These are phyloP conservation scores for Lodderomyces jiufengensis DNA, from an alignment of 1,139 yeast species.

Conservation along the genomic window DNA sequence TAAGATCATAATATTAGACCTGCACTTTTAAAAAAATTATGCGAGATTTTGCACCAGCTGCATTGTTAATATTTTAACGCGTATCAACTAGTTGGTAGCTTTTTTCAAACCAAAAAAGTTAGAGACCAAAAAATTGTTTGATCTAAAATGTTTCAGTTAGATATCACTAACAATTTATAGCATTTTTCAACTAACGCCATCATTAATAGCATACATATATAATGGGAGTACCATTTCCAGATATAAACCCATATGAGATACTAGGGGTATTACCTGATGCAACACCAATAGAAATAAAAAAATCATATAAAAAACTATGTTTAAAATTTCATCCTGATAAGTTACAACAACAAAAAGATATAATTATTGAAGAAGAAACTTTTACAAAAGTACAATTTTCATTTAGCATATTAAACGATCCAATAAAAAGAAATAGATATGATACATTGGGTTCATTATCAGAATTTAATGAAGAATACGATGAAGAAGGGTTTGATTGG, in stretches of 20 bases:
- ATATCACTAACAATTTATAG: too few relatives aligned
- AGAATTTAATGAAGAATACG: constrained; percentile 29
- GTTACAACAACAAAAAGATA: constrained; percentile 34
- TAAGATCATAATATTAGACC: too few relatives aligned
- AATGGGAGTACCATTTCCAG: constrained; percentile 47
- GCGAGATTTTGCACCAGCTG: too few relatives aligned
- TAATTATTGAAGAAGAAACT: constrained; percentile 17
- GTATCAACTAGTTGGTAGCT: too few relatives aligned
- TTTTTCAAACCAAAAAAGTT: too few relatives aligned
- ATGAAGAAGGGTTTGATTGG: constrained; percentile 50
- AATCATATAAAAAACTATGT: constrained; percentile 69
- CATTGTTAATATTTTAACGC: too few relatives aligned
- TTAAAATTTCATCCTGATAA: constrained; percentile 80
- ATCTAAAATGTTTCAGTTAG: too few relatives aligned
- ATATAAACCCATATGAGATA: constrained; percentile 64
- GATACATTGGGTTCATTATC: constrained; percentile 68
- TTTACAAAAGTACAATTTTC: constrained; percentile 78
- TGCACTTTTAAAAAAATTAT: too few relatives aligned
- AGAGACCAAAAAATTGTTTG: too few relatives aligned
- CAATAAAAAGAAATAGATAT: constrained; percentile 50
- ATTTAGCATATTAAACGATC: constrained; percentile 65
- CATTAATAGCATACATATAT: too few relatives aligned
- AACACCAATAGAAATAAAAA: constrained; percentile 57
- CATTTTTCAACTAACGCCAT: too few relatives aligned
- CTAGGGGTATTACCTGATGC: constrained; percentile 43